These are phyloP conservation scores for Saccharomycopsis synnaedendra DNA, from an alignment of 805 yeast genomes.

Conservation along the genomic window DNA sequence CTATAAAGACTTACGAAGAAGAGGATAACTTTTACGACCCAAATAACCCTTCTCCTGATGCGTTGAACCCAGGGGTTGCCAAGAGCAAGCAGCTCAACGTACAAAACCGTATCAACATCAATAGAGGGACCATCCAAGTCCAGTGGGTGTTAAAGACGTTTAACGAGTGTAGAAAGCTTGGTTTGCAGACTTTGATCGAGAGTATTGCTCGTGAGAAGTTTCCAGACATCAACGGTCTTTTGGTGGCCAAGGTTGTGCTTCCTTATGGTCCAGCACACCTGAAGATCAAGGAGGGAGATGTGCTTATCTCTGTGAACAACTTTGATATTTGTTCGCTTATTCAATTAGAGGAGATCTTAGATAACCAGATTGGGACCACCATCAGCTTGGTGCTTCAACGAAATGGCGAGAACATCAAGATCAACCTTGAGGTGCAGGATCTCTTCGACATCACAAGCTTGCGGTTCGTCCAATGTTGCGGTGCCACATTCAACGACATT, in stretches of 20 bases:
- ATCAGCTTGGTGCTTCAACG: conserved; percentile 16
- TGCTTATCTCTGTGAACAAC: conserved; percentile 17
- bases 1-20: conserved; percentile 13
- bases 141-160: conserved; percentile 18
- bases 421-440: conserved; percentile 15
- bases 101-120: conserved; percentile 15
- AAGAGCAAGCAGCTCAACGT: conserved; percentile 4
- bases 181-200: conserved; percentile 17
- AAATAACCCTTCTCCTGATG: conserved; percentile 9
- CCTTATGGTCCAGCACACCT: conserved; percentile 17
- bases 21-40: conserved; percentile 15
- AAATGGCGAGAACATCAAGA: conserved; percentile 17
- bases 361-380: conserved; percentile 12
- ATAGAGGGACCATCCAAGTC: conserved; percentile 17
- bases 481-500: conserved; percentile 17
- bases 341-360: conserved; percentile 17
- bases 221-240: conserved; percentile 17
- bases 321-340: conserved; percentile 17
- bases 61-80: background rate
- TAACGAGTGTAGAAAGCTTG: conserved; percentile 17
- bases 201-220: conserved; percentile 17
- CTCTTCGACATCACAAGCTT: conserved; percentile 15
- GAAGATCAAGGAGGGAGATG: conserved; percentile 17
- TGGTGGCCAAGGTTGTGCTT: conserved; percentile 16
- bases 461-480: conserved; percentile 15